A percentile compares a stretch with the other conserved stretches of the same genome.
These are phyloP conservation scores for Epichloe elymi DNA, from an alignment of 2,329 filamentous ascomycete genomes.

Conservation along the genomic window DNA sequence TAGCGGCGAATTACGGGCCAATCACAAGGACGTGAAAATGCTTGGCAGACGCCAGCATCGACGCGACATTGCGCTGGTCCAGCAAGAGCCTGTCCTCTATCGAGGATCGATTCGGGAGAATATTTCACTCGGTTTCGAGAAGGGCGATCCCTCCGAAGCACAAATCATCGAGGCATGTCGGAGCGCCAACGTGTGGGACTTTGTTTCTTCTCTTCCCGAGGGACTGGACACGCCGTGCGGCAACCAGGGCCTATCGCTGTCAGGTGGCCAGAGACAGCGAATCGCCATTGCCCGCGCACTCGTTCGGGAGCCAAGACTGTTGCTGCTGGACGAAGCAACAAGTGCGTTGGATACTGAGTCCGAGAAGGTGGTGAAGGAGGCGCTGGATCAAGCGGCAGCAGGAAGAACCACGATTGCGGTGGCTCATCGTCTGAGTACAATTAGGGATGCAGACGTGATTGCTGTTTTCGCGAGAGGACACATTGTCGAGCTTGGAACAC, in stretches of 20 bases:
- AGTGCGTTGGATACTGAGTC: conserved; percentile 49
- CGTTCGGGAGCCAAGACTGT: conserved; percentile 49
- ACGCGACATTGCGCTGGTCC: conserved; percentile 24
- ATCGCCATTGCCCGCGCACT: conserved; percentile 62
- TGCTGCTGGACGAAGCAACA: conserved; percentile 65
- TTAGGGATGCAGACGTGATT: conserved; percentile 48
- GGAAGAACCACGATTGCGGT: conserved; percentile 47
- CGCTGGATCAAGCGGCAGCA: conserved; percentile 35
- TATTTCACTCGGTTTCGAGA: conserved; percentile 33
- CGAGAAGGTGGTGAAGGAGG: conserved; percentile 51
- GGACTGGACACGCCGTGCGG: conserved; percentile 52
- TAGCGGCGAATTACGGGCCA: conserved; percentile 16
- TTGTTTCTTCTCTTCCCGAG: conserved; percentile 41
- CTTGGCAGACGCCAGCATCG: conserved; percentile 20
- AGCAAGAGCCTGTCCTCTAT: conserved; percentile 28
- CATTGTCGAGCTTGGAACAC: conserved; percentile 47
- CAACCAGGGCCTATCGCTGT: conserved; percentile 53
- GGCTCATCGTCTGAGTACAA: conserved; percentile 44
- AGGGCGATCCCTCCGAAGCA: conserved; percentile 18
- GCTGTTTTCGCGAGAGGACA: conserved; percentile 38
- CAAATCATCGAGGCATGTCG: conserved; percentile 35
- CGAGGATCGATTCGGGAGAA: conserved; percentile 43
- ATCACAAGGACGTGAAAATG: conserved; percentile 18
- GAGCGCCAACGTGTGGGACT: conserved; percentile 43
- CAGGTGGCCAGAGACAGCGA: conserved; percentile 60